Conservation (phyloP, 129 eudicot genomes). For the Deinandra increscens region DNA sequence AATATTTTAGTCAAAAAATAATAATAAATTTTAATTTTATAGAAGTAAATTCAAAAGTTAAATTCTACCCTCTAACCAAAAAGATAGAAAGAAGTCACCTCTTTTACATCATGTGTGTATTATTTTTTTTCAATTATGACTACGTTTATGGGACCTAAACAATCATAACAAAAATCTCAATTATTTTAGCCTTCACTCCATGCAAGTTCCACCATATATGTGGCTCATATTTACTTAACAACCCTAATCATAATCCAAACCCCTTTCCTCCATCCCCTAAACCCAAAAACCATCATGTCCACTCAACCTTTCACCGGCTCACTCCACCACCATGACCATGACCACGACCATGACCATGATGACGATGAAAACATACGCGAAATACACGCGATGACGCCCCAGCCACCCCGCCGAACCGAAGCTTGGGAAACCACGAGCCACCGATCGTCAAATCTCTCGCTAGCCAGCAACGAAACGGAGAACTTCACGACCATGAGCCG, state of each 20-base stretch:
- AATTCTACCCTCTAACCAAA: too few species aligned
- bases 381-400: slow-evolving; percentile 63
- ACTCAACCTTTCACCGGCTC: slow-evolving; percentile 28
- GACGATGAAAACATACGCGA: slow-evolving; percentile 47
- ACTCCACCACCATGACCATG: neutral
- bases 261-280: slow-evolving; percentile 18
- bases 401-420: slow-evolving; percentile 34
- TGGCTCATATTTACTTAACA: slow-evolving; percentile 35
- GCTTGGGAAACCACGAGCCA: slow-evolving; percentile 66
- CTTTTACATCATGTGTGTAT: too few species aligned
- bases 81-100: too few species aligned
- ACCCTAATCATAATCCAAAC: slow-evolving; percentile 28
- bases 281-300: slow-evolving; percentile 28
- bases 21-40: too few species aligned
- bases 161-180: slow-evolving; percentile 15
- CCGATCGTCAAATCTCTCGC: slow-evolving; percentile 51
- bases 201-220: slow-evolving; percentile 39
- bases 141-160: slow-evolving; percentile 7
- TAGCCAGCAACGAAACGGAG: slow-evolving; percentile 53
- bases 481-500: slow-evolving; percentile 77
- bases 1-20: too few species aligned
- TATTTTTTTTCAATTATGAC: neutral
- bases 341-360: slow-evolving; percentile 12
- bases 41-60: too few species aligned
- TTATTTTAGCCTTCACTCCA: slow-evolving; percentile 27